Conservation (phyloP, 257 asterid genomes). For the Capsicum chinense region DNA sequence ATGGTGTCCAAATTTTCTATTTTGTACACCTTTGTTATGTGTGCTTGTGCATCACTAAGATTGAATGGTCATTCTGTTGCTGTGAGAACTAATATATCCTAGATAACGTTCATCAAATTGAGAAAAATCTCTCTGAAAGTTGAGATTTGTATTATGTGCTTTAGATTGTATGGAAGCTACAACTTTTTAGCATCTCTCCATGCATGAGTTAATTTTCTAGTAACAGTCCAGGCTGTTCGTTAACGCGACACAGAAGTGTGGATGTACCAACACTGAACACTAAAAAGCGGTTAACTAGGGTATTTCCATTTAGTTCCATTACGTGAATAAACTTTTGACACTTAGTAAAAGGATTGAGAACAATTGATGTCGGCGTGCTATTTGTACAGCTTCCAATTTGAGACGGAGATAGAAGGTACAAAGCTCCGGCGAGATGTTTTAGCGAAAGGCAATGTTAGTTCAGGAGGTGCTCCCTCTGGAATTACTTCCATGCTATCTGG, state of each 20-base stretch:
- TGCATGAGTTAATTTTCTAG: constrained; percentile 18
- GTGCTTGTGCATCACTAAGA: background rate
- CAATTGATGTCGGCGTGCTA: constrained; percentile 19
- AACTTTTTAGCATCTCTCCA: constrained; percentile 1
- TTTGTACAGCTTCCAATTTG: constrained; percentile 84
- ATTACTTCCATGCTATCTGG: constrained; percentile 80
- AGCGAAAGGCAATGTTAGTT: constrained; percentile 75
- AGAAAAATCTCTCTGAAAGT: constrained; percentile 22
- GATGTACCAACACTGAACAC: background rate
- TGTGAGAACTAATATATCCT: background rate
- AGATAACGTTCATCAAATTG: background rate
- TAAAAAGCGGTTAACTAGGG: constrained; percentile 20
- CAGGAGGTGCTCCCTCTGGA: constrained; percentile 70
- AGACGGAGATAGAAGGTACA: constrained; percentile 82
- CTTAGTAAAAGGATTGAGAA: constrained; percentile 1
- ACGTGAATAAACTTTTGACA: background rate
- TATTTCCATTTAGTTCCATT: constrained; percentile 17
- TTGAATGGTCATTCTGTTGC: constrained; percentile 10
- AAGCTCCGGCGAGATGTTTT: constrained; percentile 87
- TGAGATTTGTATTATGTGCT: constrained; percentile 2
- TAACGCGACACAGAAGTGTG: background rate
- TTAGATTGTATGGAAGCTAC: constrained; percentile 20
- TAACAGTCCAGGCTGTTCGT: background rate
- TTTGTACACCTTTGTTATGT: background rate
- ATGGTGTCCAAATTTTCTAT: constrained; percentile 17